Conservation (phyloP, 805 yeast genomes). For the Wickerhamiella shivajii region DNA sequence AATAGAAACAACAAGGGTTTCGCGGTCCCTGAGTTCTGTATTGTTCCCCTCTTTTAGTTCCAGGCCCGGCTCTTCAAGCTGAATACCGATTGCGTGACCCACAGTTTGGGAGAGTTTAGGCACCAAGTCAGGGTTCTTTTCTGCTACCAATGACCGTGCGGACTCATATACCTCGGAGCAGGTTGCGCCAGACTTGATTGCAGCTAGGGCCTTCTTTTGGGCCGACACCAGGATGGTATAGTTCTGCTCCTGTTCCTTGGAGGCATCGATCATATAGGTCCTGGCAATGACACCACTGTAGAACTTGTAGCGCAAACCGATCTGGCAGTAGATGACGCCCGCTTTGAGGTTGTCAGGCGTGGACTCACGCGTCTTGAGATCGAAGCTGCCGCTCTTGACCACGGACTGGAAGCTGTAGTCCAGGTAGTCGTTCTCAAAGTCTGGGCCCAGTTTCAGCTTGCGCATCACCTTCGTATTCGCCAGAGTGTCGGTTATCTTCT, state of each 20-base stretch:
- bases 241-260: slow-evolving; percentile 59
- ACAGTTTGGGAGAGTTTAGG: slow-evolving; percentile 56
- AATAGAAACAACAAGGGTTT: slow-evolving; percentile 57
- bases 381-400: slow-evolving; percentile 72
- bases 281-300: slow-evolving; percentile 82
- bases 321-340: slow-evolving; percentile 68
- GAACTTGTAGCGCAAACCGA: slow-evolving; percentile 76
- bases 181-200: slow-evolving; percentile 51
- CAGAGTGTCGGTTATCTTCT: slow-evolving; percentile 63
- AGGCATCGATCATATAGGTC: slow-evolving; percentile 80
- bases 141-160: slow-evolving; percentile 43
- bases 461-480: slow-evolving; percentile 65
- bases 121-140: slow-evolving; percentile 47
- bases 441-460: slow-evolving; percentile 41
- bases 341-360: slow-evolving; percentile 61
- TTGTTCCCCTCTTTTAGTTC: slow-evolving; percentile 61
- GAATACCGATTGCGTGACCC: slow-evolving; percentile 84
- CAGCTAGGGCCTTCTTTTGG: slow-evolving; percentile 47
- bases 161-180: slow-evolving; percentile 56
- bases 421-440: slow-evolving; percentile 57
- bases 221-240: slow-evolving; percentile 62
- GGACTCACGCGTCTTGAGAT: slow-evolving; percentile 67
- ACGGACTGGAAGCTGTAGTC: slow-evolving; percentile 95
- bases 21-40: slow-evolving; percentile 51
- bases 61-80: slow-evolving; percentile 67